These are phyloP conservation scores for Bipolaris oryzae DNA, from an alignment of 2,329 filamentous ascomycete species.

Conservation along the genomic window DNA sequence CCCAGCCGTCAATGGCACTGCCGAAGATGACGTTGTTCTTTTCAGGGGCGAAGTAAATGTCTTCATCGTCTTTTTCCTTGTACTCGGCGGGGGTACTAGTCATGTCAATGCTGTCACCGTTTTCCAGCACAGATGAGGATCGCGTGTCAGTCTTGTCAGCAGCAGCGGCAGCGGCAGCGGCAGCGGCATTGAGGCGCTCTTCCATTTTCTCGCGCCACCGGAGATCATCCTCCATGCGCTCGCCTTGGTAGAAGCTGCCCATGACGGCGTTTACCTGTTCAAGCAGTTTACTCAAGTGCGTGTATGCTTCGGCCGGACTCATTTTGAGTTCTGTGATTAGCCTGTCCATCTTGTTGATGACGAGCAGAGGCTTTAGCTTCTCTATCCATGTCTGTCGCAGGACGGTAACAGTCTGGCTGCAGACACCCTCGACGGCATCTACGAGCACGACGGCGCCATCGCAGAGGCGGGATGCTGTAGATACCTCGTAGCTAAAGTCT, in stretches of 20 bases:
- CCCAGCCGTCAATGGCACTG: constrained; percentile 98
- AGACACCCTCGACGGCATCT: constrained; percentile 96
- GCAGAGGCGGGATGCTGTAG: constrained; percentile 89
- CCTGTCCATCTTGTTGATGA: constrained; percentile 98
- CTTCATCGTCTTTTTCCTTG: constrained; percentile 92
- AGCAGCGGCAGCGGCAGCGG: constrained; percentile 64
- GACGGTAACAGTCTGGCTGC: constrained; percentile 97
- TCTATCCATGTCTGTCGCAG: constrained; percentile 94
- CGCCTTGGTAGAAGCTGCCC: constrained; percentile 96
- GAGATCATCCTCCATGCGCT: constrained; percentile 97
- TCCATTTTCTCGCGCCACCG: constrained; percentile 95
- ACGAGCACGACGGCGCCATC: constrained; percentile 94
- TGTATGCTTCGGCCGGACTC: constrained; percentile 86
- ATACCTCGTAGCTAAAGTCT: constrained; percentile 98
- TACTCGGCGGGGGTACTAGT: constrained; percentile 65
- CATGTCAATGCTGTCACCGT: constrained; percentile 59
- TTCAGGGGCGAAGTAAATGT: constrained; percentile 96
- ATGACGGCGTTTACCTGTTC: constrained; percentile 98
- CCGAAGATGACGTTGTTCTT: constrained; percentile 99
- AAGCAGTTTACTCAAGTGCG: constrained; percentile 83
- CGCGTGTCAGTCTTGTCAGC: constrained; percentile 65
- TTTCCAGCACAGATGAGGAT: constrained; percentile 55
- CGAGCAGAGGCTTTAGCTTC: constrained; percentile 89
- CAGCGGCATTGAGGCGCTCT: constrained; percentile 75
- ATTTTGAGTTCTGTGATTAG: constrained; percentile 93